A percentile compares a stretch with the other conserved stretches of the same genome.
phyloP scores from a whole-genome alignment of 1,284 basidiomycete genomes.

The Ganoderma lingzhi region DNA sequence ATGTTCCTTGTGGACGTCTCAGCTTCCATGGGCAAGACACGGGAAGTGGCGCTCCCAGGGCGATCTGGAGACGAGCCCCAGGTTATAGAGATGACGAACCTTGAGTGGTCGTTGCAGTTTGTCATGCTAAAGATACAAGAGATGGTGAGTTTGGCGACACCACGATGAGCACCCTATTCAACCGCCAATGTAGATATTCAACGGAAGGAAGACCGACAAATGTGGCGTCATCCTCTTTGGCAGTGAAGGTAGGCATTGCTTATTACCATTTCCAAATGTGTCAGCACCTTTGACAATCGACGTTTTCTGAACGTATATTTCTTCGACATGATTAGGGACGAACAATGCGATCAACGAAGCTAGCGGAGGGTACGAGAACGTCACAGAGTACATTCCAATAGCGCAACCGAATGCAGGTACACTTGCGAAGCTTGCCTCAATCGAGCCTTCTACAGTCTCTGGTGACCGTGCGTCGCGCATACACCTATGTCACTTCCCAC shows the following conservation, averaged over 20 bases:
- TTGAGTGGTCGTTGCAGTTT: slow-evolving; percentile 86
- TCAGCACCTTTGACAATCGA: neutral
- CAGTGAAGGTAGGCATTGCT: slow-evolving; percentile 51
- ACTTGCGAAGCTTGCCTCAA: slow-evolving; percentile 74
- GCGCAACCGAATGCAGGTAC: slow-evolving; percentile 80
- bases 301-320: neutral
- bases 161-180: neutral
- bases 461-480: slow-evolving; percentile 70
- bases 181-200: slow-evolving; percentile 70
- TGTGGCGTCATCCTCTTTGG: slow-evolving; percentile 90
- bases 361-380: slow-evolving; percentile 77
- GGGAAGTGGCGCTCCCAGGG: slow-evolving; percentile 64
- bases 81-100: slow-evolving; percentile 70
- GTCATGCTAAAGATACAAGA: slow-evolving; percentile 90
- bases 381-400: slow-evolving; percentile 82
- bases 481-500: neutral
- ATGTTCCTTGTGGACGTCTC: slow-evolving; percentile 92
- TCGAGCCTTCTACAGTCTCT: slow-evolving; percentile 66
- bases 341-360: slow-evolving; percentile 54
- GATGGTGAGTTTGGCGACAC: slow-evolving; percentile 61
- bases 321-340: neutral
- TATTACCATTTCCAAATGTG: neutral
- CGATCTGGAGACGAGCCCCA: slow-evolving; percentile 58
- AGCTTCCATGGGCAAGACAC: slow-evolving; percentile 79
- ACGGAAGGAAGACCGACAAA: slow-evolving; percentile 90